Base-by-base conservation (phyloP, 345 rosid species). In the Eucalyptus marginata region DNA sequence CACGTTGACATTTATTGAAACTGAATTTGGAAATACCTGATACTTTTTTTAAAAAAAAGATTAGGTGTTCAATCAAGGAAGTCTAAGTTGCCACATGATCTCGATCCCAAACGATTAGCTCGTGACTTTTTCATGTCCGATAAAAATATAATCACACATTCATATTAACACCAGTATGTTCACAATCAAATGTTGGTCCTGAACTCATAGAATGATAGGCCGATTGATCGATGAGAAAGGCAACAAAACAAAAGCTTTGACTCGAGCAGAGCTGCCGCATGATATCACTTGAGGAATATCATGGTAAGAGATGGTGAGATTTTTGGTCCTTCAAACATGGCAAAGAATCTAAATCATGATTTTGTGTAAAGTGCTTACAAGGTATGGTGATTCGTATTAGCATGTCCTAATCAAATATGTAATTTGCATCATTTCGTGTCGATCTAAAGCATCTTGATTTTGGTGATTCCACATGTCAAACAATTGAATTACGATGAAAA, bases 261-360 rank as follows among this genome's bases (percentile, higher is more conserved):
- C n/a, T 62, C 4, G 17, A 62, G 8, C 2, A 1, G 33, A 62
- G 33, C 6, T 1, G n/a, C n/a, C n/a, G 17, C 17, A 1, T 29
- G 8, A 29, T 62, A 13, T 62, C n/a, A 4, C 17, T 62, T 29
- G 68, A 62, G 68, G 68, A 62, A 29, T 62, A 7, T 62, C 68
- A 62, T 29, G 7, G 16, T 29, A 6, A 62, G 68, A 62, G 33
- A 62, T 62, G 8, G 17, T 62, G 68, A 62, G 15, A 62, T 29
- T 62, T 27, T 27, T 62, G n/a, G 68, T 27, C n/a, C 1, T 29
- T 29, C 15, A 62, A 62, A 62, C 31, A 13, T 12, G 68, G 33
- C n/a, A 27, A 27, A 27, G 68, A 27, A 29, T 62, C 68, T 62
- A 62, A 27, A 62, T 62, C 33, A 29, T 62, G 68, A 62, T 62